phyloP scores from a whole-genome alignment of 768 basidiomycete genomes.

The Pleurotus sapidus region DNA sequence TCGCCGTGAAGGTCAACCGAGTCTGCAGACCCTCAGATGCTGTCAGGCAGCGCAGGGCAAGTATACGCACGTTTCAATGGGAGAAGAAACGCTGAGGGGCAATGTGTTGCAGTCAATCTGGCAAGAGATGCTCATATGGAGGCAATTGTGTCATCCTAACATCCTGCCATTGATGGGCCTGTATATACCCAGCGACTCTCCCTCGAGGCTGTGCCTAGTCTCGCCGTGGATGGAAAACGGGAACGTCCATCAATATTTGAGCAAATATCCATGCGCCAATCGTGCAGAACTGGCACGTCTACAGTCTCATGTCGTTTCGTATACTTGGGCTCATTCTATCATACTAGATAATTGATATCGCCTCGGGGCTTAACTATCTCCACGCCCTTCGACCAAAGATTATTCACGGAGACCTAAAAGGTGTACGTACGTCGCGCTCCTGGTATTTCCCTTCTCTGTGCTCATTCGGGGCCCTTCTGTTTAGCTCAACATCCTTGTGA shows the following conservation, averaged over 20 bases:
- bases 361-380: constrained; percentile 28
- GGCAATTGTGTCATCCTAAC: constrained; percentile 23
- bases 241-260: constrained; percentile 25
- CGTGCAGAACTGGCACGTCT: constrained; percentile 12
- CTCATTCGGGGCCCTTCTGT: background rate
- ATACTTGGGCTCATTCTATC: background rate
- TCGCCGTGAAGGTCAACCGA: constrained; percentile 2
- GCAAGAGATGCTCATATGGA: constrained; percentile 28
- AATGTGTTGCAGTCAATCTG: constrained; percentile 20
- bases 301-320: background rate
- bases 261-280: constrained; percentile 11
- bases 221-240: constrained; percentile 39
- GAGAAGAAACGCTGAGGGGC: background rate
- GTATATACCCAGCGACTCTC: constrained; percentile 20
- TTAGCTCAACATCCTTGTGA: constrained; percentile 47
- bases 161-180: constrained; percentile 39
- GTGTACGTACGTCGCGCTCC: constrained; percentile 21
- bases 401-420: constrained; percentile 45
- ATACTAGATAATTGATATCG: constrained; percentile 27
- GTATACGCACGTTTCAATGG: background rate
- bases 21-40: background rate
- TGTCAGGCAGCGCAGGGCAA: constrained; percentile 2
- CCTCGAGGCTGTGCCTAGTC: constrained; percentile 29
- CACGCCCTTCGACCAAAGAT: constrained; percentile 26
- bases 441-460: background rate